Conservation (phyloP, 768 basidiomycete genomes). For the Lyophyllum atratum region DNA sequence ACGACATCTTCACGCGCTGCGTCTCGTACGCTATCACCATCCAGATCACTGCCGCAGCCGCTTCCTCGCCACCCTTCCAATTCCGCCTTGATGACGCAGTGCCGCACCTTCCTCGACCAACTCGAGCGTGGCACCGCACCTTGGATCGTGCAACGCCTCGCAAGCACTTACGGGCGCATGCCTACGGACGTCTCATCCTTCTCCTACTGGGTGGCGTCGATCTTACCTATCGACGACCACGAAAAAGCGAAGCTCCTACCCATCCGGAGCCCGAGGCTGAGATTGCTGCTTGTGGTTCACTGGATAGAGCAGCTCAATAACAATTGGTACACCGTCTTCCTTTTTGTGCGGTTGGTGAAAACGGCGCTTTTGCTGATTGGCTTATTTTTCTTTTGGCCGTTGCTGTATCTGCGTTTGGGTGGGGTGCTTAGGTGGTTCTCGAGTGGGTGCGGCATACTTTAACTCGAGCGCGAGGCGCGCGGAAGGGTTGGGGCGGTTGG, state of each 20-base stretch:
- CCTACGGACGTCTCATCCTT: constrained; percentile 73
- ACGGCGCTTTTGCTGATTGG: constrained; percentile 29
- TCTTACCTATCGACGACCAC: constrained; percentile 89
- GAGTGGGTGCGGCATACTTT: constrained; percentile 62
- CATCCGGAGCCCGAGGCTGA: constrained; percentile 73
- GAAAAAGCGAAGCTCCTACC: constrained; percentile 88
- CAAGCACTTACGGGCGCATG: constrained; percentile 76
- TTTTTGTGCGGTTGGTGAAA: constrained; percentile 18
- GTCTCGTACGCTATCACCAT: constrained; percentile 1
- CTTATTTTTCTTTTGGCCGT: constrained; percentile 24
- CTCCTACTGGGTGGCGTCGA: constrained; percentile 87
- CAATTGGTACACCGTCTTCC: constrained; percentile 46
- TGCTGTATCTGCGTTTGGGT: constrained; percentile 5
- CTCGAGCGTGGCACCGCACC: constrained; percentile 73
- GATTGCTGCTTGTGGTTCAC: constrained; percentile 84
- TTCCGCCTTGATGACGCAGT: constrained; percentile 52
- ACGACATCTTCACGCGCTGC: constrained; percentile 8
- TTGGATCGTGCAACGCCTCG: constrained; percentile 90
- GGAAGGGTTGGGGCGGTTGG: background rate
- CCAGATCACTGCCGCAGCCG: constrained; percentile 14
- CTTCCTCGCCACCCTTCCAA: constrained; percentile 37
- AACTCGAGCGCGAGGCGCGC: background rate
- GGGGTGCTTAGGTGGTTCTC: constrained; percentile 68
- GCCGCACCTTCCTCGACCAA: constrained; percentile 44
- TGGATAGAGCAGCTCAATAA: constrained; percentile 83